Evolutionary conservation across 768 basidiomycete genomes (phyloP), one percentile per base, ranked within the genome.

Genomic region (Pulveroboletus sp.): DNA sequence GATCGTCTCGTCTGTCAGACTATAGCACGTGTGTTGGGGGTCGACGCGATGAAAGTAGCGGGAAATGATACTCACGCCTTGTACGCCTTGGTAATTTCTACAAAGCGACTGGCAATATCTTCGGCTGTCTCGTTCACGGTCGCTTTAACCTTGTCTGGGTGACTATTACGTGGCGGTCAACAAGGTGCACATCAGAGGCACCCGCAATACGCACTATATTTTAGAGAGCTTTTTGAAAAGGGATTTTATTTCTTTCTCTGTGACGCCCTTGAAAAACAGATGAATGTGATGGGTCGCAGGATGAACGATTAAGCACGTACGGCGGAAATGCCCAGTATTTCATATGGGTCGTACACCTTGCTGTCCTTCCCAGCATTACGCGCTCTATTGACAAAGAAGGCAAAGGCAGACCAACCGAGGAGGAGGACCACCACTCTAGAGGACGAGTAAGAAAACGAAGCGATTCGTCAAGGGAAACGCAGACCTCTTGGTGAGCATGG

Each of bases 41-140:
- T 21, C 21, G 46, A 14, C 21, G 15, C 6, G 1, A 30, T 24
- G 5, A 55, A 12, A 44, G 9, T 12, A 47, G 24, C n/a, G 35
- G 14, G 5, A 12, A 3, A 5, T 8, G 18, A 1, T 18, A 69
- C 86, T 52, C 49, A 90, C 82, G 95, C 72, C 75, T 99, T 99
- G 73, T 99, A 99, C 4, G 96, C 96, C 67, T 98, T 99, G 8
- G 96, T 98, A 35, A 99, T 75, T 18, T 90, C 81, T 18, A 98
- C 90, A 67, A 96, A 99, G 51, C 82, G 82, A 46, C 83, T 77
- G 57, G 89, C 88, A 30, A 92, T 93, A 6, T 82, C 79, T 63
- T 97, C 95, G 35, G 85, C 74, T 0, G 94, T 97, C 57, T 92
- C 74, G 62, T 96, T 93, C 3, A 75, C 80, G 0, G 83, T 78